Evolutionary conservation across 495 filamentous ascomycete genomes (phyloP).

Genomic region (Thermochaetoides thermophila): DNA sequence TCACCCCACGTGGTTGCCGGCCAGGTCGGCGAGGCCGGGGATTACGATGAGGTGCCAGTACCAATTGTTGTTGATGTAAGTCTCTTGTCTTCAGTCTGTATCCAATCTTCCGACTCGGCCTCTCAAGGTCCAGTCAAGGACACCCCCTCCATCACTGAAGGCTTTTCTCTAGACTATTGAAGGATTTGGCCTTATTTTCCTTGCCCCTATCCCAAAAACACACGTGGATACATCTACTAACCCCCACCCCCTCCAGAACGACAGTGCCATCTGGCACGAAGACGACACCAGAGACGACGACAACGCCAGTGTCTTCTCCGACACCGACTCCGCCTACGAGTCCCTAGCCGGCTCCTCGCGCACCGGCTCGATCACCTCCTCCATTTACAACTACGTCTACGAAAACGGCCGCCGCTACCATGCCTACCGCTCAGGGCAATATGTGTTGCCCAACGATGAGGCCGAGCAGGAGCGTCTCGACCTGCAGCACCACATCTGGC

Average conservation of each 20-base stretch:
- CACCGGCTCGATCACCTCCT: constrained; percentile 14
- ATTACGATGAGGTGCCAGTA: too few species aligned
- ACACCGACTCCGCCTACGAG: constrained; percentile 14
- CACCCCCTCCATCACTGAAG: too few species aligned
- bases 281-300: constrained; percentile 1
- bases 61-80: too few species aligned
- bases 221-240: not conserved
- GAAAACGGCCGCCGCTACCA: constrained; percentile 23
- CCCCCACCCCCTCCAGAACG: not conserved
- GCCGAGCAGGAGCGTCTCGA: constrained; percentile 15
- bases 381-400: constrained; percentile 16
- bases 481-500: constrained; percentile 14
- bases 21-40: too few species aligned
- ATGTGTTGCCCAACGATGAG: constrained; percentile 18
- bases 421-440: constrained; percentile 12
- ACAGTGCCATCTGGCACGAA: constrained; percentile 1
- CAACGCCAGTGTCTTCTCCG: too few species aligned
- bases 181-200: too few species aligned
- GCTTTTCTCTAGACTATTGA: too few species aligned
- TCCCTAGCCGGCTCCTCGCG: constrained; percentile 6
- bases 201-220: not conserved
- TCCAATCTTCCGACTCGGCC: too few species aligned
- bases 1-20: too few species aligned
- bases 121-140: too few species aligned
- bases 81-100: too few species aligned